These are phyloP conservation scores for Lolium multiflorum DNA, from an alignment of 176 grass and related monocot species.

Conservation along the genomic window DNA sequence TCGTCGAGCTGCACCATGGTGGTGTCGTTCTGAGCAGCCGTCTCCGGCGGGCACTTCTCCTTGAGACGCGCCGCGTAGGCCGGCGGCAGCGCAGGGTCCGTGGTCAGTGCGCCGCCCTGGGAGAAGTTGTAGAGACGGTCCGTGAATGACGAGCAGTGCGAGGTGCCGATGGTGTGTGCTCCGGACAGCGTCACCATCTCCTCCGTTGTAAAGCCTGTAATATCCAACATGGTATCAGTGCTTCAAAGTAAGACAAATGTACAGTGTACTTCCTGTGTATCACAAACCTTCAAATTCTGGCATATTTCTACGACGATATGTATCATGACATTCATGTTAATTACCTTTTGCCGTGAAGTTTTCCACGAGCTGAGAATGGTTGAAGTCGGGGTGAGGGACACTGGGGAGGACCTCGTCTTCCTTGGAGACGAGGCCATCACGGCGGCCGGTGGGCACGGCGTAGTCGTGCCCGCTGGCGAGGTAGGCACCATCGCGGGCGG, in stretches of 20 bases:
- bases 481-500: conserved; percentile 31
- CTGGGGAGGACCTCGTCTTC: conserved; percentile 31
- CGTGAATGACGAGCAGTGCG: conserved; percentile 54
- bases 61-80: conserved; percentile 32
- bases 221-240: not conserved
- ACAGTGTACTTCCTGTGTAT: too few relatives aligned
- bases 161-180: conserved; percentile 56
- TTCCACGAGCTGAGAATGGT: not conserved
- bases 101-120: not conserved
- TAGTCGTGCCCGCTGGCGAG: conserved; percentile 34
- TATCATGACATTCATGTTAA: not conserved
- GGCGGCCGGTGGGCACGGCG: conserved; percentile 26
- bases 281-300: too few relatives aligned
- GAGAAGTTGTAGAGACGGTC: conserved; percentile 49
- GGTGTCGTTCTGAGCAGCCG: conserved; percentile 31
- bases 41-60: conserved; percentile 45
- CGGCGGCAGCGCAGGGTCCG: conserved; percentile 44
- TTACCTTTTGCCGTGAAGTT: conserved; percentile 42
- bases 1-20: conserved; percentile 56
- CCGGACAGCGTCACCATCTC: conserved; percentile 57
- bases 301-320: too few relatives aligned
- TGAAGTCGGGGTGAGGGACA: conserved; percentile 33
- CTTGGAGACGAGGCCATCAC: conserved; percentile 43
- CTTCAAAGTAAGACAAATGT: not conserved
- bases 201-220: conserved; percentile 25